phyloP scores from a whole-genome alignment of 2,329 filamentous ascomycete genomes.

The Cladosporium sp. region DNA sequence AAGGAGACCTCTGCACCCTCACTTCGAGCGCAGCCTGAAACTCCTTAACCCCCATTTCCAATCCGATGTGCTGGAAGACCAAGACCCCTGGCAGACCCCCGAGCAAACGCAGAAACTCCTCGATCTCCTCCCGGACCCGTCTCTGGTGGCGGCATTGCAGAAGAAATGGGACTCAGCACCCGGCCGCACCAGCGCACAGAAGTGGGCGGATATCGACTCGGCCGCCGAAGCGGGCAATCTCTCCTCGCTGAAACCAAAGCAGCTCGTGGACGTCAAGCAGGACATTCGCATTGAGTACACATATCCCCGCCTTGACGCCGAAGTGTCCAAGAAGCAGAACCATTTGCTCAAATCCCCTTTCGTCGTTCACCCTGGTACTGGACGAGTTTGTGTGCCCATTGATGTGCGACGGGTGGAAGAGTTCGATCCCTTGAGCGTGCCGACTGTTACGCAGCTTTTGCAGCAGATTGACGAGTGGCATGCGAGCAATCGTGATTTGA shows the following conservation, averaged over 20 bases:
- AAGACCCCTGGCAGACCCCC: constrained; percentile 75
- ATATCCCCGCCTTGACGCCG: constrained; percentile 92
- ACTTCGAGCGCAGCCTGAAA: constrained; percentile 78
- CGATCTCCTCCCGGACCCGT: constrained; percentile 74
- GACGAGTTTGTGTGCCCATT: constrained; percentile 92
- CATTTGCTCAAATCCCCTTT: constrained; percentile 97
- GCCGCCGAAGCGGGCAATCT: constrained; percentile 74
- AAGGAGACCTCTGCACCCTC: constrained; percentile 80
- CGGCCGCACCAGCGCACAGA: constrained; percentile 67
- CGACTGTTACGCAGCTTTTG: constrained; percentile 77
- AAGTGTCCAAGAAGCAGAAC: constrained; percentile 96
- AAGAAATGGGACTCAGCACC: constrained; percentile 89
- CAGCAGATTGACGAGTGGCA: constrained; percentile 82
- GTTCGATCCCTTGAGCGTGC: constrained; percentile 85
- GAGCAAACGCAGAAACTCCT: constrained; percentile 74
- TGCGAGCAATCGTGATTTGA: constrained; percentile 39
- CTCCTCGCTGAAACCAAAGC: constrained; percentile 52
- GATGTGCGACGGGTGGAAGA: constrained; percentile 67
- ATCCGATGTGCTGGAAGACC: constrained; percentile 70
- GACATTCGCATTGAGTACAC: constrained; percentile 97
- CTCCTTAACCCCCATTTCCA: constrained; percentile 82
- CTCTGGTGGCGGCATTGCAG: constrained; percentile 70
- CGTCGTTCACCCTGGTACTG: constrained; percentile 91
- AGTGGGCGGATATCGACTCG: constrained; percentile 92
- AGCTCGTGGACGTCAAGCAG: constrained; percentile 83